Evolutionary conservation across 2,329 filamentous ascomycete genomes (phyloP), one percentile per base, ranked within the genome.

Genomic region (Diaporthe helianthi): DNA sequence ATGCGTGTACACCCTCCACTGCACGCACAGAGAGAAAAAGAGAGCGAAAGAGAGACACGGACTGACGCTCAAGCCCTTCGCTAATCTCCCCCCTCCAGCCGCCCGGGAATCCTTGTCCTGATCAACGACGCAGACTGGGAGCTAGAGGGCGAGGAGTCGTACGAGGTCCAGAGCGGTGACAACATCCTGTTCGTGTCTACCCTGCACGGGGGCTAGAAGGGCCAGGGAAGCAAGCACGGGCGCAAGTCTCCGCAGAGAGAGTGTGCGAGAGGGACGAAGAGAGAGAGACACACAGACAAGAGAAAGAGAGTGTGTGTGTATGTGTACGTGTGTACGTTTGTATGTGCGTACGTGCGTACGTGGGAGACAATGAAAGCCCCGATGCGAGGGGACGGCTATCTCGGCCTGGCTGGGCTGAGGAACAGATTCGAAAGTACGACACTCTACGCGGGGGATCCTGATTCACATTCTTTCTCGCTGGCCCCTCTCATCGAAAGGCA

Each of bases 41-140:
- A 31, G 13, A n/a, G n/a, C n/a, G n/a, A n/a, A n/a, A n/a, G n/a
- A n/a, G n/a, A n/a, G n/a, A n/a, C n/a, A n/a, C n/a, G 12, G 8
- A 63, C 24, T 67, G 46, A 67, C 52, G 52, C 65, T 47, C 46
- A 36, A 58, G 65, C 41, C 36, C 15, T 58, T 36, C 22, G 38
- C 41, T 47, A 54, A 46, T 68, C 52, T 44, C 13, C 29, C n/a
- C 10, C 26, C 22, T 47, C 71, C 74, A 98, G 95, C 71, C 94
- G 96, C 65, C 96, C 96, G 6, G 96, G 96, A 3, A 97, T 99
- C 79, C 87, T 99, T 52, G 95, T 98, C 33, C 86, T 99, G 69
- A 97, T 99, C 80, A 99, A 99, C 78, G 96, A 99, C 75, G 93
- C 94, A 31, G 96, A 99, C 79, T 99, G 96, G 96, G 96, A 98